Evolutionary conservation across 257 asterid genomes (phyloP).

Genomic region (Solanum sparsipilum): DNA sequence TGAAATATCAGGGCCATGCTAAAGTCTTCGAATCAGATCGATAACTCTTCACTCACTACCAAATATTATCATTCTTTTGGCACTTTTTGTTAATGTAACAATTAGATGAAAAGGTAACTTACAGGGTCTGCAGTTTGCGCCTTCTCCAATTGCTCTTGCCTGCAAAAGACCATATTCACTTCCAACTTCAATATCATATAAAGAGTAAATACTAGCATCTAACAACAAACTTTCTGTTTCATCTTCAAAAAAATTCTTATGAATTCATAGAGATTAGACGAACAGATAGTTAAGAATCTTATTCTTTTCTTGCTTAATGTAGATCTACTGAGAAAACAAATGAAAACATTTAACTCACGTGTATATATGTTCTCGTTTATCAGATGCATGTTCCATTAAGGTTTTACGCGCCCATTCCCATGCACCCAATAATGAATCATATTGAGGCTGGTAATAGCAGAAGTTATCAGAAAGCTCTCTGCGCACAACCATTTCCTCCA

Average conservation of each 20-base stretch:
- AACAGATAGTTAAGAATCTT: not conserved
- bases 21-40: not conserved
- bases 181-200: not conserved
- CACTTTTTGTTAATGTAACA: not conserved
- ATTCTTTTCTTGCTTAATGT: not conserved
- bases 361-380: slow-evolving; percentile 75
- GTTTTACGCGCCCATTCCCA: slow-evolving; percentile 99
- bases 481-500: slow-evolving; percentile 87
- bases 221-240: not conserved
- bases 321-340: not conserved
- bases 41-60: not conserved
- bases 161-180: slow-evolving; percentile 13
- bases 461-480: slow-evolving; percentile 96
- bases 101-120: slow-evolving; percentile 9
- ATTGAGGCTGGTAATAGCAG: slow-evolving; percentile 87
- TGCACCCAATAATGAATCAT: slow-evolving; percentile 85
- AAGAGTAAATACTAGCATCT: not conserved
- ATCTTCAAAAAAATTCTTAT: not conserved
- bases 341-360: slow-evolving; percentile 37
- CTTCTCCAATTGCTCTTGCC: slow-evolving; percentile 85
- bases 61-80: not conserved
- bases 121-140: slow-evolving; percentile 90
- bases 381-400: slow-evolving; percentile 75
- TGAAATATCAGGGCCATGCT: not conserved
- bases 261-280: not conserved